A percentile compares a stretch with the other conserved stretches of the same genome.
phyloP scores from a whole-genome alignment of 164 flowering plant species.

The Amborella trichopoda region DNA sequence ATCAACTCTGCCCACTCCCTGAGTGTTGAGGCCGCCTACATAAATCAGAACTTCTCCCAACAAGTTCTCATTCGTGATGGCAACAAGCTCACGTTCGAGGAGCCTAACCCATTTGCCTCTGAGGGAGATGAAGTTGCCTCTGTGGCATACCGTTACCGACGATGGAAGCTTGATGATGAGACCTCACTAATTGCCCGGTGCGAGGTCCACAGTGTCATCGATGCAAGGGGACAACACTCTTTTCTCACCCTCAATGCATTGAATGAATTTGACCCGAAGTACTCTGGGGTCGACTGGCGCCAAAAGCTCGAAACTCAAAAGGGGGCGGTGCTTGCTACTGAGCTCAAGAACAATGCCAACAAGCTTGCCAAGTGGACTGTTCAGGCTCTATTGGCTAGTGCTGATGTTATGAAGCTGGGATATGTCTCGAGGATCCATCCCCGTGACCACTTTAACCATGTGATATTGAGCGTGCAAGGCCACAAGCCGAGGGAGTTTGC shows the following conservation, averaged over 20 bases:
- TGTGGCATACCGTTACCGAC: conserved; percentile 73
- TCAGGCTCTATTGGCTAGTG: conserved; percentile 76
- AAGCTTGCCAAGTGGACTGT: conserved; percentile 97
- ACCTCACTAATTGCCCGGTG: conserved; percentile 78
- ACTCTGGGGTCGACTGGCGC: conserved; percentile 95
- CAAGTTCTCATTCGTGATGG: conserved; percentile 84
- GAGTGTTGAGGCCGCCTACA: conserved; percentile 84
- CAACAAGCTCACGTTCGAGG: conserved; percentile 69
- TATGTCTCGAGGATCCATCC: conserved; percentile 93
- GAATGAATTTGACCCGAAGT: conserved; percentile 91
- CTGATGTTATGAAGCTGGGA: conserved; percentile 92
- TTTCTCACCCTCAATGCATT: conserved; percentile 83
- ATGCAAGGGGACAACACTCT: conserved; percentile 52
- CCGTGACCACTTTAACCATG: conserved; percentile 82
- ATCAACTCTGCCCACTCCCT: conserved; percentile 80
- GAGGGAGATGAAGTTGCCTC: conserved; percentile 96
- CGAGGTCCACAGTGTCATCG: conserved; percentile 81
- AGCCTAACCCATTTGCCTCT: conserved; percentile 81
- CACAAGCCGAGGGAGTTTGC: conserved; percentile 91
- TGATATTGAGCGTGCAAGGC: conserved; percentile 69
- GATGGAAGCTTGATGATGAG: conserved; percentile 90
- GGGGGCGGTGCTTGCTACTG: conserved; percentile 94
- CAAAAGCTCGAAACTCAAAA: conserved; percentile 92
- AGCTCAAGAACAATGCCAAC: conserved; percentile 90
- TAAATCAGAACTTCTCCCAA: conserved; percentile 96